Base-by-base conservation (phyloP, 495 filamentous ascomycete species). In the Pyronema domesticum region DNA sequence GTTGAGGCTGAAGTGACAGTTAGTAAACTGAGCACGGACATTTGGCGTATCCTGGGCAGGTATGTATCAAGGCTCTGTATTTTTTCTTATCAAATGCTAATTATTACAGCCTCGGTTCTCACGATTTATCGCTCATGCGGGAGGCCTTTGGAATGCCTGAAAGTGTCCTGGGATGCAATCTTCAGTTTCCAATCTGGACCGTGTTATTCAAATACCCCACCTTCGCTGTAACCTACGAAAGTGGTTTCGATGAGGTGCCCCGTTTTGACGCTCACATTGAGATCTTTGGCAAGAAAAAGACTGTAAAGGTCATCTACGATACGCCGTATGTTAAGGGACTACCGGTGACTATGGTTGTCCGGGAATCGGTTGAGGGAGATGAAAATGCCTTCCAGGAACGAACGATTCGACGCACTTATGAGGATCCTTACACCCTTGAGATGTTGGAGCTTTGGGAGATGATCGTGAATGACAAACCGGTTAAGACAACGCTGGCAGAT, bases 191-290 rank as follows among this genome's bases (percentile, higher is more conserved):
- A 0, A 73, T 76, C 54, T 76, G 72, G 55, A 68, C 69, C 1
- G 71, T 68, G 3, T 62, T 73, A 8, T 73, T 76, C 53, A 68
- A 74, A 46, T 66, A 72, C 43, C 10, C 35, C 8, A 4, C 50
- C 50, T 81, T 77, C 49, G 68, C 73, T 0, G 65, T 76, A 8
- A 66, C 70, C n/a, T 81, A 77, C 53, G 77, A 80, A 58, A 71
- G 68, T 0, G 76, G 78, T 1, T 69, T 77, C 34, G 70, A 79
- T 54, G 58, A 61, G 3, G 70, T 81, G 1, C 74, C 77, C 5
- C 55, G 70, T 0, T 78, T 77, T 51, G 78, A 81, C 58, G 73
- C 78, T 0, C 74, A 77, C 60, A 50, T 81, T 1, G 72, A 70
- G 7, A 66, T 80, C 0, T 79, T 77, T 55, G 70, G 70, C 3